Percentiles rank a stretch among this genome's conserved stretches.
phyloP scores from a whole-genome alignment of 2,329 filamentous ascomycete genomes.

The Lachnellula arida region DNA sequence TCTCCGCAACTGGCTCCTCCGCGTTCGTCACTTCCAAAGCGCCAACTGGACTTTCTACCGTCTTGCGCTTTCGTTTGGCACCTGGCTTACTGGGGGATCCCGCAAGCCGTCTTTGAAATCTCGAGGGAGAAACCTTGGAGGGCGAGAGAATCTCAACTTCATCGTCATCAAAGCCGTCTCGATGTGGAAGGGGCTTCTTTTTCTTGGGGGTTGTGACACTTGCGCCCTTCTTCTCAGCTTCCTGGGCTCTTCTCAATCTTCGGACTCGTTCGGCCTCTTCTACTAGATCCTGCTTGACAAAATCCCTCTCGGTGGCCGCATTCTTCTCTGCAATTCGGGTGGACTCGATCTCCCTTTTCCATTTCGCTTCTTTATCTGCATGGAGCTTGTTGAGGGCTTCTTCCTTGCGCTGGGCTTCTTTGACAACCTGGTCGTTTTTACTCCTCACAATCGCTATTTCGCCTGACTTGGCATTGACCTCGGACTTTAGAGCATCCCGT shows the following conservation, averaged over 20 bases:
- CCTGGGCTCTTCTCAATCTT: slow-evolving; percentile 39
- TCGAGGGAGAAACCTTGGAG: slow-evolving; percentile 44
- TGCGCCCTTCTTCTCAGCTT: slow-evolving; percentile 37
- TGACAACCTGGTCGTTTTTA: slow-evolving; percentile 58
- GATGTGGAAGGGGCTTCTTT: slow-evolving; percentile 52
- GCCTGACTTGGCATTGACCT: slow-evolving; percentile 60
- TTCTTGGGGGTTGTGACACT: slow-evolving; percentile 56
- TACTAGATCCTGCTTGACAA: slow-evolving; percentile 65
- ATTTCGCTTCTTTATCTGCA: slow-evolving; percentile 58
- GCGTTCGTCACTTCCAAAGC: slow-evolving; percentile 39
- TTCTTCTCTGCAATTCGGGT: slow-evolving; percentile 61
- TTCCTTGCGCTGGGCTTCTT: slow-evolving; percentile 60
- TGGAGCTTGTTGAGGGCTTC: slow-evolving; percentile 57
- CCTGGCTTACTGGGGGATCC: slow-evolving; percentile 55
- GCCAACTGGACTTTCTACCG: slow-evolving; percentile 61
- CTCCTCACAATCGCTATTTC: slow-evolving; percentile 72
- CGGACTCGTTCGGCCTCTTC: slow-evolving; percentile 47
- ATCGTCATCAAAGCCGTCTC: slow-evolving; percentile 69
- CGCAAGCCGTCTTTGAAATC: slow-evolving; percentile 35
- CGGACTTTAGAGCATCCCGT: slow-evolving; percentile 50
- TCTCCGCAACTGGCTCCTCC: slow-evolving; percentile 13
- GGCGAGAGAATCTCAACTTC: slow-evolving; percentile 46
- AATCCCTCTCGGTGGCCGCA: slow-evolving; percentile 65
- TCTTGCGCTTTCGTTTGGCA: slow-evolving; percentile 62
- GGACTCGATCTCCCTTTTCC: slow-evolving; percentile 59